Percentiles rank a stretch among this genome's conserved stretches.
Evolutionary conservation across 257 asterid species (phyloP).

Genomic region (Perilla frutescens): DNA sequence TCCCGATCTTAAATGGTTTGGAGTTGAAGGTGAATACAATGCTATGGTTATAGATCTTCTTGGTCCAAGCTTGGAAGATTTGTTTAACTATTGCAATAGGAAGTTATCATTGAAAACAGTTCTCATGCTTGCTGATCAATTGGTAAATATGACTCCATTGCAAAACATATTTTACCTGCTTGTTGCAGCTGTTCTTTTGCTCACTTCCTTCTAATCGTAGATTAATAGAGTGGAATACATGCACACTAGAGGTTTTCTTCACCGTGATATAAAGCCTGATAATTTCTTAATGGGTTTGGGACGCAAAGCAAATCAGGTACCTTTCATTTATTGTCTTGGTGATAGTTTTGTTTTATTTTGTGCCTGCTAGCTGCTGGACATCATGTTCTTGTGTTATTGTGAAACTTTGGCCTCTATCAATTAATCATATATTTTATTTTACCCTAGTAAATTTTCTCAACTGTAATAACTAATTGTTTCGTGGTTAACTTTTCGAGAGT

Average conservation of each 20-base stretch:
- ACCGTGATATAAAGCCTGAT: constrained; percentile 95
- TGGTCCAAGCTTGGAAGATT: constrained; percentile 89
- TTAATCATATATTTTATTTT: not conserved
- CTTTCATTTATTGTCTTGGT: not conserved
- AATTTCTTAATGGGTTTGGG: constrained; percentile 95
- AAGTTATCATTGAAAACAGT: constrained; percentile 81
- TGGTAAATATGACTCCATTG: constrained; percentile 54
- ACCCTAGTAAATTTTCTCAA: not conserved
- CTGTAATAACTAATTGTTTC: not conserved
- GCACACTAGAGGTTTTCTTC: constrained; percentile 92
- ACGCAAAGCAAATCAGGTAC: constrained; percentile 92
- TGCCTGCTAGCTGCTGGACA: not conserved
- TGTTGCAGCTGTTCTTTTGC: constrained; percentile 21
- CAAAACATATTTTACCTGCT: constrained; percentile 4
- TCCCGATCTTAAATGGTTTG: constrained; percentile 88
- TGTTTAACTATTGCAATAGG: constrained; percentile 84
- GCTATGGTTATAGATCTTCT: constrained; percentile 92
- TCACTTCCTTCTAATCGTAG: constrained; percentile 41
- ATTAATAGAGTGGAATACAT: constrained; percentile 80
- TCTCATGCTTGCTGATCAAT: constrained; percentile 89
- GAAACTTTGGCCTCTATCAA: not conserved
- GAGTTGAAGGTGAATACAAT: constrained; percentile 88
- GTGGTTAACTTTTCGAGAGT: not conserved
- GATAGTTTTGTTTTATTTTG: not conserved
- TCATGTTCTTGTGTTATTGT: not conserved